A percentile compares a stretch with the other conserved stretches of the same genome.
Evolutionary conservation across 352 stramenopile species (phyloP).

Genomic region (Phytopythium montanum): DNA sequence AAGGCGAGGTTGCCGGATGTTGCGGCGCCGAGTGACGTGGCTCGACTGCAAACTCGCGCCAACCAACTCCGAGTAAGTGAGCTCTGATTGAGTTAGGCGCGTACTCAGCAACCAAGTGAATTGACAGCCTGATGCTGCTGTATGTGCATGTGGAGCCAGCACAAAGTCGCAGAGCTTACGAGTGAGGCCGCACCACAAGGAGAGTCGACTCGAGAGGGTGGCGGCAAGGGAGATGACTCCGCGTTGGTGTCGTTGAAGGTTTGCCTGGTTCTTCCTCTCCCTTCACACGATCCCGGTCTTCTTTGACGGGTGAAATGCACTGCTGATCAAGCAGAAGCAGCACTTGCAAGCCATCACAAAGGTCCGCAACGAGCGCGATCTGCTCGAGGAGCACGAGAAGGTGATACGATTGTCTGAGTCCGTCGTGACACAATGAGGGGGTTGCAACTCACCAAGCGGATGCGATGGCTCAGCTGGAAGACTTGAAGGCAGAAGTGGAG

Average conservation of each 20-base stretch:
- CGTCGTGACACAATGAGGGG: not conserved
- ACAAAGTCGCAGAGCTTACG: constrained; percentile 21
- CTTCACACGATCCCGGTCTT: not conserved
- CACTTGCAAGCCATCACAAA: constrained; percentile 42
- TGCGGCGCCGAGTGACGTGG: constrained; percentile 12
- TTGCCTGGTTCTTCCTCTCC: not conserved
- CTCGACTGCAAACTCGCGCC: constrained; percentile 16
- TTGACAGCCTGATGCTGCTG: not conserved
- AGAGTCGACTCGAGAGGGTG: not conserved
- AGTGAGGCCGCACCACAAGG: not conserved
- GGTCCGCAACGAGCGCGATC: constrained; percentile 46
- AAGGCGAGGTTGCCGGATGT: constrained; percentile 15
- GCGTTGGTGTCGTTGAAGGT: constrained; percentile 44
- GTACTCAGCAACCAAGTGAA: not conserved
- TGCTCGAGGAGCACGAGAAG: constrained; percentile 63
- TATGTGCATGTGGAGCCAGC: constrained; percentile 20
- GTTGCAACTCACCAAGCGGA: not conserved
- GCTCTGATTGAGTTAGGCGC: not conserved
- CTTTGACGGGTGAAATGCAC: not conserved
- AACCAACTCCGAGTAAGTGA: constrained; percentile 23
- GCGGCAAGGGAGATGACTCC: constrained; percentile 14
- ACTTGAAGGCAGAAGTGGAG: constrained; percentile 39
- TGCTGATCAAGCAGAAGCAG: constrained; percentile 14
- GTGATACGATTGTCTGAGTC: constrained; percentile 9
- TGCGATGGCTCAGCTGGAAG: constrained; percentile 28